Base-by-base conservation (phyloP, 345 rosid species). In the Murraya paniculata region DNA sequence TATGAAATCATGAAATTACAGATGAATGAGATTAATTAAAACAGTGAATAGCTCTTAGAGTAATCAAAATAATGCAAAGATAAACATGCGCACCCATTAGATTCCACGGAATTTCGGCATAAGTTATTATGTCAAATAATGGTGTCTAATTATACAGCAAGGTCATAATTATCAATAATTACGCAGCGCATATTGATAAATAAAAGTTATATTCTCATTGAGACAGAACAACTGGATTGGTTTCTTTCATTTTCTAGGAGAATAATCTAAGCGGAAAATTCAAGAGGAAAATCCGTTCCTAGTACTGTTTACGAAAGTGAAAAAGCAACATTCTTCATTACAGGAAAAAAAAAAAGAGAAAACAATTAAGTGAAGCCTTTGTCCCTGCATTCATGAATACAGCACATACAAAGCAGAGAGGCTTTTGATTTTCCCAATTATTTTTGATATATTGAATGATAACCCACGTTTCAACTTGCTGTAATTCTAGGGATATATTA, bases 341-440 rank as follows among this genome's bases (percentile, higher is more conserved):
- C 57, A 45, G 57, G 22, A 10, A 79, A 69, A 72, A 71, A 80
- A 77, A 85, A 80, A 79, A 60, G 39, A 88, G 87, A 85, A 82
- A 90, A 88, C 90, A 84, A 80, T 85, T 68, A 88, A 88, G 84
- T 72, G 85, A 89, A 76, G 38, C 84, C 85, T 85, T 79, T 86
- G 77, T 78, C 89, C 94, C 95, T 93, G 88, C 95, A 77, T 31
- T 73, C 74, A 76, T 45, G 50, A 71, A 84, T 73, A 84, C 68
- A 85, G 72, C 85, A 82, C 83, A 79, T 78, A 78, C 69, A 81
- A 85, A 83, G 85, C 86, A 84, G 85, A 1, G 57, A 83, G 85
- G 85, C 87, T 85, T 86, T 88, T 82, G 76, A 61, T 79, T 82
- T 84, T 79, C 73, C 84, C 85, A 83, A 75, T 36, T 39, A 39